Percentiles rank a stretch among this genome's conserved stretches.
Evolutionary conservation across 2,329 filamentous ascomycete species (phyloP).

Genomic region (Aaosphaeria arxii): DNA sequence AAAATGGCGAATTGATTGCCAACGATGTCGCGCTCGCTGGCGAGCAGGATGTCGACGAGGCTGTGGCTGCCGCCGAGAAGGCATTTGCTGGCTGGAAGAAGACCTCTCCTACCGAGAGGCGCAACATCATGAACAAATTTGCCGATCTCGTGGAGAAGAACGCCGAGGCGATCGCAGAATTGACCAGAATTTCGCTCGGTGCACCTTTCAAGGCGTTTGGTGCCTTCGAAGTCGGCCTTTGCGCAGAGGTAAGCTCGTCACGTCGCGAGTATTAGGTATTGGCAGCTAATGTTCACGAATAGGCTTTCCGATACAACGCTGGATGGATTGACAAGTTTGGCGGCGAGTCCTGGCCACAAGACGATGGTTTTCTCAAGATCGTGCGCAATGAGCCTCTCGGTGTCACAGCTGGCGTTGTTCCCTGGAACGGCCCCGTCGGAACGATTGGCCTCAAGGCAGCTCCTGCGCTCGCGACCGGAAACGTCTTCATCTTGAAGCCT

Average conservation of each 20-base stretch:
- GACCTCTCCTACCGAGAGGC: constrained; percentile 18
- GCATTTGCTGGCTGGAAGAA: constrained; percentile 47
- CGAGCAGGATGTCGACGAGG: constrained; percentile 44
- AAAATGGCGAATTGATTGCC: constrained; percentile 49
- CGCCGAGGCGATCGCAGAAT: constrained; percentile 17
- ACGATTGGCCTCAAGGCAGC: constrained; percentile 37
- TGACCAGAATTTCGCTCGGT: constrained; percentile 47
- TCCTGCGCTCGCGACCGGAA: constrained; percentile 34
- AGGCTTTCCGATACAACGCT: constrained; percentile 34
- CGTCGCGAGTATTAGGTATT: constrained; percentile 10
- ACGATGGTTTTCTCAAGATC: constrained; percentile 45
- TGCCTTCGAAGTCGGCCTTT: constrained; percentile 41
- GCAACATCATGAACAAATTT: constrained; percentile 31
- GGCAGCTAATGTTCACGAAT: constrained; percentile 1
- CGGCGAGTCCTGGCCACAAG: constrained; percentile 39
- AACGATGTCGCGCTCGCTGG: constrained; percentile 47
- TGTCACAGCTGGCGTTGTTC: constrained; percentile 42
- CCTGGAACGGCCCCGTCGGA: constrained; percentile 42
- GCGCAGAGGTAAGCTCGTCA: constrained; percentile 26
- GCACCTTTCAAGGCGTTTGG: constrained; percentile 46
- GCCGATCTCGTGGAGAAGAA: constrained; percentile 29
- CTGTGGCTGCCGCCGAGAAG: constrained; percentile 48
- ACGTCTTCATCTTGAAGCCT: constrained; percentile 36
- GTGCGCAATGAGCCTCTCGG: constrained; percentile 43
- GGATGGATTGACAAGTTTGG: constrained; percentile 34